Evolutionary conservation across 2,329 filamentous ascomycete species (phyloP).

Genomic region (Paradendryphiella salina): DNA sequence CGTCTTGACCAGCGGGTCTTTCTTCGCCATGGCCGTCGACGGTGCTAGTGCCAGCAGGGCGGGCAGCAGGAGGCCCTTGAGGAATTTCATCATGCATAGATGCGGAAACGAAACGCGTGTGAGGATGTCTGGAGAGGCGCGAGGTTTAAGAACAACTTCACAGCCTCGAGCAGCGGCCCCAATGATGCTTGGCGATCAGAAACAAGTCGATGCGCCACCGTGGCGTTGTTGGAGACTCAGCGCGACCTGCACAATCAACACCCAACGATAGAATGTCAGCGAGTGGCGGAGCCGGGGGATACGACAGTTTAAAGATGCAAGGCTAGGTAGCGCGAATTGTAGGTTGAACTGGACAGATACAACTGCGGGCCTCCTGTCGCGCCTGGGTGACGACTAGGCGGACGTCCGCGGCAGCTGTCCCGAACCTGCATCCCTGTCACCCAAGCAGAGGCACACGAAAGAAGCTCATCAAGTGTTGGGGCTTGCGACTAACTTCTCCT

Average conservation of each 20-base stretch:
- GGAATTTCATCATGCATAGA: slow-evolving; percentile 47
- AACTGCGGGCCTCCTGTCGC: slow-evolving; percentile 13
- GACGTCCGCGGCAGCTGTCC: slow-evolving; percentile 14
- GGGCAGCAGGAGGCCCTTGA: slow-evolving; percentile 52
- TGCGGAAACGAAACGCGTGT: slow-evolving; percentile 20
- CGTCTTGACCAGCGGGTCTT: slow-evolving; percentile 66
- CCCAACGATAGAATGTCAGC: neutral
- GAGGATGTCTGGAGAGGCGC: slow-evolving; percentile 21
- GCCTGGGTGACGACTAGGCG: slow-evolving; percentile 15
- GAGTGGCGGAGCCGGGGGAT: neutral
- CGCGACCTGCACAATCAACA: neutral
- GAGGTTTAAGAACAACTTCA: slow-evolving; percentile 36
- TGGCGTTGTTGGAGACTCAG: slow-evolving; percentile 1
- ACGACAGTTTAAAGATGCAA: neutral
- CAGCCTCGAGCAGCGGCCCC: slow-evolving; percentile 39
- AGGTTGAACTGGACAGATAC: slow-evolving; percentile 10
- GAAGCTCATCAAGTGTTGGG: too few species aligned
- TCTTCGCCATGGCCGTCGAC: slow-evolving; percentile 50
- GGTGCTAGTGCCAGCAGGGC: slow-evolving; percentile 54
- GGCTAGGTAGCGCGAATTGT: slow-evolving; percentile 5
- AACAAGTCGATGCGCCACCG: slow-evolving; percentile 35
- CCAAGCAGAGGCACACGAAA: neutral
- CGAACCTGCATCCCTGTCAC: slow-evolving; percentile 13
- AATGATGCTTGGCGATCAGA: slow-evolving; percentile 37
- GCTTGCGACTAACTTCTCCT: too few species aligned